These are phyloP conservation scores for Nakazawaea siamensis DNA, from an alignment of 805 yeast genomes.

Conservation along the genomic window DNA sequence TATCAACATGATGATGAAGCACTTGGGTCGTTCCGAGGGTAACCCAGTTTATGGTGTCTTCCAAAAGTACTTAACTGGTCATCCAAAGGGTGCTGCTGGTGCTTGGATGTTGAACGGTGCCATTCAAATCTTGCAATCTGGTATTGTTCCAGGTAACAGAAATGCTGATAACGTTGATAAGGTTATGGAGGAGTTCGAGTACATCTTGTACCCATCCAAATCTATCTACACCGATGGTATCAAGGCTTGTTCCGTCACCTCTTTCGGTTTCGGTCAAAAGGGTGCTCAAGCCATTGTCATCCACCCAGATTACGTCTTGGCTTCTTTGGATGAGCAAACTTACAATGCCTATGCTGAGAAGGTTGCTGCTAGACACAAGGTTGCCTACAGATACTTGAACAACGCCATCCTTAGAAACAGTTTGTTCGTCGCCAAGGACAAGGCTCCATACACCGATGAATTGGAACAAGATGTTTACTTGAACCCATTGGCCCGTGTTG, in stretches of 20 bases:
- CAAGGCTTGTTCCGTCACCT: constrained; percentile 94
- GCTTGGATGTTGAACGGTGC: constrained; percentile 99
- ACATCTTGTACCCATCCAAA: constrained; percentile 90
- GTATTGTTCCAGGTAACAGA: constrained; percentile 97
- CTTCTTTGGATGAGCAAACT: constrained; percentile 62
- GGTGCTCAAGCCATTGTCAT: constrained; percentile 94
- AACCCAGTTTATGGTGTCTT: constrained; percentile 96
- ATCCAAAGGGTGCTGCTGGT: constrained; percentile 99
- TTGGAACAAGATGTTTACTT: constrained; percentile 86
- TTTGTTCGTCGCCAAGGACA: constrained; percentile 85
- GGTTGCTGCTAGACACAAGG: constrained; percentile 76
- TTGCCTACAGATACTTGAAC: constrained; percentile 91
- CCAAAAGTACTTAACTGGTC: constrained; percentile 99
- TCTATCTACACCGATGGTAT: constrained; percentile 92
- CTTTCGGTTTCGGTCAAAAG: constrained; percentile 99
- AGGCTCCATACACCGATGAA: constrained; percentile 87
- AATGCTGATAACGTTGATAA: constrained; percentile 96
- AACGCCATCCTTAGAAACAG: constrained; percentile 87
- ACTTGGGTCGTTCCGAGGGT: constrained; percentile 95
- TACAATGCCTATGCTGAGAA: constrained; percentile 65
- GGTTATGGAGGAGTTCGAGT: constrained; percentile 71
- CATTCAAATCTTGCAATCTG: constrained; percentile 83
- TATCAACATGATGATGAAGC: constrained; percentile 85
- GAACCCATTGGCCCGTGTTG: constrained; percentile 88
- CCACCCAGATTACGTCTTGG: constrained; percentile 90